These are phyloP conservation scores for Aureobasidium pullulans DNA, from an alignment of 2,329 filamentous ascomycete genomes.

Conservation along the genomic window DNA sequence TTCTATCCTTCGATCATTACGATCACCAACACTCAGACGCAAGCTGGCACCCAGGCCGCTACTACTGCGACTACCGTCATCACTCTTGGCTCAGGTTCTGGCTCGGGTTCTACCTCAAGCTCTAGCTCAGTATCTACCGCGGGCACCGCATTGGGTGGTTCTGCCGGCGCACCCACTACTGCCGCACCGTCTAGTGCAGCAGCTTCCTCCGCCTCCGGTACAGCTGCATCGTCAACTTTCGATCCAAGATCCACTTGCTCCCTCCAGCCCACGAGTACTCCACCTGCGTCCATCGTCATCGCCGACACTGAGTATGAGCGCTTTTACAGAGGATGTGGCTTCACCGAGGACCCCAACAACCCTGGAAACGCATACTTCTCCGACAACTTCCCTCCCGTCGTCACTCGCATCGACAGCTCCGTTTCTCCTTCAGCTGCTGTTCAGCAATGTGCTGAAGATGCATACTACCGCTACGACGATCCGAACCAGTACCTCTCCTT, in stretches of 20 bases:
- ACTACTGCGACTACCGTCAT: background rate
- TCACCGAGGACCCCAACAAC: conserved; percentile 5
- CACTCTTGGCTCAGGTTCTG: background rate
- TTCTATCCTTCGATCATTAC: background rate
- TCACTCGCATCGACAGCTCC: background rate
- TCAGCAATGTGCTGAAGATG: background rate
- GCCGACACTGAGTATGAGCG: conserved; percentile 1
- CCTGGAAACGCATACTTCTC: conserved; percentile 3
- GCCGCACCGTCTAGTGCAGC: background rate
- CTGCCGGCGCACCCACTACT: background rate
- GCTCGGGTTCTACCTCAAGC: background rate
- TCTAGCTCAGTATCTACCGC: background rate
- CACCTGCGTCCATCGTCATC: background rate
- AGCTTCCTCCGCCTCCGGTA: background rate
- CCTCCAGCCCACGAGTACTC: background rate
- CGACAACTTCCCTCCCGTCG: conserved; percentile 5
- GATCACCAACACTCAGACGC: too few relatives aligned
- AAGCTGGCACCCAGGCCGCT: too few relatives aligned
- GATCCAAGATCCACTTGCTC: background rate
- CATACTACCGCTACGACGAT: conserved; percentile 1
- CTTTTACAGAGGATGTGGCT: conserved; percentile 9
- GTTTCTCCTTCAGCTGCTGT: background rate
- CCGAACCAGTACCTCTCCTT: conserved; percentile 8
- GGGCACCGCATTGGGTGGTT: background rate
- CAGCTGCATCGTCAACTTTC: background rate